Evolutionary conservation across 73 alveolate species (phyloP).

Genomic region (Uronychia binucleata): DNA sequence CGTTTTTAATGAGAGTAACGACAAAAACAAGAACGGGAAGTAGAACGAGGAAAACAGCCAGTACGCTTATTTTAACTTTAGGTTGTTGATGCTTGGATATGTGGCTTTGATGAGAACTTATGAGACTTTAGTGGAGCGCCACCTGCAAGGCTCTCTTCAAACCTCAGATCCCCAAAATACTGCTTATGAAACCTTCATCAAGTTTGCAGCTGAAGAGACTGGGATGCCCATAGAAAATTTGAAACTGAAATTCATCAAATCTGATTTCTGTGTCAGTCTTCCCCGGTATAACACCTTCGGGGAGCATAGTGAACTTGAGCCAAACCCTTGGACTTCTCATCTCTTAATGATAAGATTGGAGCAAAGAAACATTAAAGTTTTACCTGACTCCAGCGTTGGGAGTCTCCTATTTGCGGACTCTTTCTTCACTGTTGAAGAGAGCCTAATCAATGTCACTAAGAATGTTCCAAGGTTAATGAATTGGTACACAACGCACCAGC

Average conservation of each 20-base stretch:
- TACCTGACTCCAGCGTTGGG: too few species aligned
- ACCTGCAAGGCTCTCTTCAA: background rate
- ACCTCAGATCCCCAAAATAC: constrained; percentile 2
- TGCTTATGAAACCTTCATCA: constrained; percentile 17
- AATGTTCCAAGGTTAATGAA: constrained; percentile 36
- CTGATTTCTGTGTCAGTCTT: constrained; percentile 2
- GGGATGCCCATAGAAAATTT: constrained; percentile 6
- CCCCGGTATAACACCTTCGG: constrained; percentile 45
- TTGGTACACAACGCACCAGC: constrained; percentile 42
- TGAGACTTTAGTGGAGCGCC: constrained; percentile 7
- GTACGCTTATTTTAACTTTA: too few species aligned
- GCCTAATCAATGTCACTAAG: constrained; percentile 37
- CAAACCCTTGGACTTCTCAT: too few species aligned
- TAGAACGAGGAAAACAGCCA: constrained; percentile 26
- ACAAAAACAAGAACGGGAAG: constrained; percentile 9
- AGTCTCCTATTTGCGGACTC: too few species aligned
- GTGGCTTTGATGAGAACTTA: constrained; percentile 30
- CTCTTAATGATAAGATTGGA: too few species aligned
- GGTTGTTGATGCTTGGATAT: constrained; percentile 30
- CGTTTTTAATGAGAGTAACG: constrained; percentile 32
- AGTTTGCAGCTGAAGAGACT: constrained; percentile 13
- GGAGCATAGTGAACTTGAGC: too few species aligned
- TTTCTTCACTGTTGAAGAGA: constrained; percentile 31
- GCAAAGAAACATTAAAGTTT: too few species aligned
- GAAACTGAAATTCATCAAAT: background rate